Conservation (phyloP, 176 grass and related monocot species). For the Juncus inflexus region DNA sequence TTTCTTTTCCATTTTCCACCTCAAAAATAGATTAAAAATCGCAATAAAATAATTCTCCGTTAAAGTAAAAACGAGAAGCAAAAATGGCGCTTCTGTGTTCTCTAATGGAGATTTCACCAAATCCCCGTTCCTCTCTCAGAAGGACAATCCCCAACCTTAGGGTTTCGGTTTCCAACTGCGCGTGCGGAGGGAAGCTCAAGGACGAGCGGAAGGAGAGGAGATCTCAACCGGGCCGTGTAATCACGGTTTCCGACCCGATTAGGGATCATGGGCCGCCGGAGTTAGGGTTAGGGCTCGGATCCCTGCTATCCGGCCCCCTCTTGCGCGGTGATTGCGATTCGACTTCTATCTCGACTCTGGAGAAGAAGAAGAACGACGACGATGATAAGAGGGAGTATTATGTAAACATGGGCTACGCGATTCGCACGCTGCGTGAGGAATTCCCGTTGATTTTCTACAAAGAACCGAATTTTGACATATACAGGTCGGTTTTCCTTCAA, state of each 20-base stretch:
- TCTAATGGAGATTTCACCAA: slow-evolving; percentile 45
- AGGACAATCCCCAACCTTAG: slow-evolving; percentile 1
- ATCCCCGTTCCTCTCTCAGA: not conserved
- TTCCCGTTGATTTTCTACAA: slow-evolving; percentile 63
- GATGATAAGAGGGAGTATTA: slow-evolving; percentile 73
- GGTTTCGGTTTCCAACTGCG: slow-evolving; percentile 24
- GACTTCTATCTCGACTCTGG: slow-evolving; percentile 19
- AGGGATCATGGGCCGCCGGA: slow-evolving; percentile 40
- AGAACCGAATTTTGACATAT: slow-evolving; percentile 80
- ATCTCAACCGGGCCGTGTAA: slow-evolving; percentile 31
- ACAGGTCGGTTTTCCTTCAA: slow-evolving; percentile 44
- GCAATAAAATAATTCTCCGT: not conserved
- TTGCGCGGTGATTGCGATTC: slow-evolving; percentile 26
- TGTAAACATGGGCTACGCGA: slow-evolving; percentile 89
- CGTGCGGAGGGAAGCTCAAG: slow-evolving; percentile 45
- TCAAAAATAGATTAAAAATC: not conserved
- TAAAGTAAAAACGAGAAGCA: not conserved
- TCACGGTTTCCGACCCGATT: slow-evolving; percentile 68
- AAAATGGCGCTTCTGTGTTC: slow-evolving; percentile 54
- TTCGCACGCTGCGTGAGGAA: slow-evolving; percentile 89
- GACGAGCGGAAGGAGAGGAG: slow-evolving; percentile 34
- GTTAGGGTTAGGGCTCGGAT: slow-evolving; percentile 39
- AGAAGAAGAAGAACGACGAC: slow-evolving; percentile 31
- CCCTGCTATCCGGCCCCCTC: slow-evolving; percentile 37
- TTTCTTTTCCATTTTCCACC: slow-evolving; percentile 17